Evolutionary conservation across 2,329 filamentous ascomycete species (phyloP), one percentile per base, ranked within the genome.

Genomic region (Pyricularia sp.): DNA sequence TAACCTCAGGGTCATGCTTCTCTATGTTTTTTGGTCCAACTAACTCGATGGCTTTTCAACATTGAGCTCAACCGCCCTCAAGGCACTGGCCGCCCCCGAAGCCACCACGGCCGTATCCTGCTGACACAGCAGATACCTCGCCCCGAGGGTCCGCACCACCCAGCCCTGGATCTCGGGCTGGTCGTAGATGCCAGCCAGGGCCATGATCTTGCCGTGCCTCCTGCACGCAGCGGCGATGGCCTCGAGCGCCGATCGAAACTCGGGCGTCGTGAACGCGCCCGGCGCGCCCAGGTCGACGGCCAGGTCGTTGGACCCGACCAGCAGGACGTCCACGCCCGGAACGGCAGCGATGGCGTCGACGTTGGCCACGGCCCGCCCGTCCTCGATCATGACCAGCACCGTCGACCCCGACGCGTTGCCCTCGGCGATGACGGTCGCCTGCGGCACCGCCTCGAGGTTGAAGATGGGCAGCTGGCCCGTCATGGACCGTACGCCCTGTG

Each of bases 291-390:
- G 70, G 55, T 78, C 76, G 1, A 73, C 72, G 26, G 69, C 73
- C 62, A 78, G 69, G 65, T 78, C 77, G 64, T 77, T 78, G 3
- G 75, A 74, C 13, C 77, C 76, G 31, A 78, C 71, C 3, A 79
- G 68, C 8, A 78, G 66, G 1, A 70, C 72, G 63, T 78, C 77
- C 5, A 78, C 76, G 19, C 76, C 76, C 2, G 75, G 73, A 0
- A 78, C 66, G 0, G 75, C 75, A 1, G 75, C 71, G 40, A 78
- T 73, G 64, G 77, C 77, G 22, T 79, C 76, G 0, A 73, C 75
- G 10, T 74, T 67, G 22, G 75, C 75, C 1, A 79, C 71, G 0
- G 74, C 75, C 22, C 70, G 72, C 1, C 73, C 70, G 0, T 76
- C 78, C 49, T 68, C 65, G 30, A 71, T 68, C 70, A 71, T 75